A percentile compares a stretch with the other conserved stretches of the same genome.
These are phyloP conservation scores for Neurospora sp. DNA, from an alignment of 495 filamentous ascomycete species.

Conservation along the genomic window DNA sequence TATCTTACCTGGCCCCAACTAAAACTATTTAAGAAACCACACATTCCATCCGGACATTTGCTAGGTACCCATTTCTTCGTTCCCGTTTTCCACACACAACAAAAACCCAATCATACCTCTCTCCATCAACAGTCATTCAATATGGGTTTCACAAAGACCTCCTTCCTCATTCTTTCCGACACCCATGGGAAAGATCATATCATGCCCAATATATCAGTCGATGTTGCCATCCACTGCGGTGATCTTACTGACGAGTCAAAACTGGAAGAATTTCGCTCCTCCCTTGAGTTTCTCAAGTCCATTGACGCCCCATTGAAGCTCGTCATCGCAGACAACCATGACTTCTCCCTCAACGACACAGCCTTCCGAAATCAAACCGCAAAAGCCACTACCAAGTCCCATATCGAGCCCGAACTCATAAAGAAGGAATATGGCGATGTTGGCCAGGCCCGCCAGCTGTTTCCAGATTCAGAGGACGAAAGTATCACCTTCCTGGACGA, in stretches of 20 bases:
- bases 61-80: neutral
- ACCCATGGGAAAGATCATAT: constrained; percentile 37
- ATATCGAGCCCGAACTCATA: constrained; percentile 12
- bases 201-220: constrained; percentile 15
- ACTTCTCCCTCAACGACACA: constrained; percentile 55
- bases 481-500: constrained; percentile 61
- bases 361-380: constrained; percentile 12
- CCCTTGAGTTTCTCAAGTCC: constrained; percentile 42
- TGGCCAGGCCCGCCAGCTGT: constrained; percentile 13
- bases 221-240: constrained; percentile 65
- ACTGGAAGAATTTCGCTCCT: constrained; percentile 39
- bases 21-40: neutral
- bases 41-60: neutral
- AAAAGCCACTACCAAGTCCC: constrained; percentile 7
- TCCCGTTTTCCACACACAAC: neutral
- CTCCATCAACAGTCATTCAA: neutral
- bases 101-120: neutral
- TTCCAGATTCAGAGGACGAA: constrained; percentile 30
- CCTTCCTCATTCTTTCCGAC: constrained; percentile 53
- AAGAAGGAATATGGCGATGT: constrained; percentile 12
- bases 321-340: constrained; percentile 76
- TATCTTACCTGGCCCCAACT: neutral
- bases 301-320: constrained; percentile 62
- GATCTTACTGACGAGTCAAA: constrained; percentile 60
- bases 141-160: constrained; percentile 9